These are phyloP conservation scores for Acmispon strigosus DNA, from an alignment of 306 rosid species.

Conservation along the genomic window DNA sequence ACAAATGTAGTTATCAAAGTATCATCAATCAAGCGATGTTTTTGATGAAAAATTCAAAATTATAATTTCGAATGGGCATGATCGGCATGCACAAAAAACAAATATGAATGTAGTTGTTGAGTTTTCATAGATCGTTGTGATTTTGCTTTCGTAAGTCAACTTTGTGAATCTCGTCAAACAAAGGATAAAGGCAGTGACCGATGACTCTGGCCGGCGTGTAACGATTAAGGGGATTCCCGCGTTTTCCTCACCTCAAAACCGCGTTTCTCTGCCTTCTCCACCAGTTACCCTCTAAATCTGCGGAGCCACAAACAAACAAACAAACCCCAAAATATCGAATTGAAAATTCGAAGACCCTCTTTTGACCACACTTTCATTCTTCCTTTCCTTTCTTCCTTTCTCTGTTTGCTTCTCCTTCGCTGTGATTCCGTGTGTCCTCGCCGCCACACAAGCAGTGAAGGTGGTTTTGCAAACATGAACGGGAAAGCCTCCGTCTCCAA, in stretches of 20 bases:
- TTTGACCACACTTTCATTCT: background rate
- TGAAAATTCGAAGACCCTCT: background rate
- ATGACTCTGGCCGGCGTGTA: no score
- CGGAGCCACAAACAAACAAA: slow-evolving; percentile 18
- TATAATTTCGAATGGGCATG: no score
- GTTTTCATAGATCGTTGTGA: background rate
- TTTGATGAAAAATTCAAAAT: no score
- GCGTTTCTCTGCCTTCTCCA: slow-evolving; percentile 22
- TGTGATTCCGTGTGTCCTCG: background rate
- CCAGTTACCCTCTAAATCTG: slow-evolving; percentile 31
- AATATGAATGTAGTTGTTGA: no score
- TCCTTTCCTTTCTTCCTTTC: background rate
- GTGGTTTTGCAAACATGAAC: slow-evolving; percentile 50
- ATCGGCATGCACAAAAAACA: no score
- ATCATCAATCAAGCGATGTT: no score
- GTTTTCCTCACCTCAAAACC: slow-evolving; percentile 19
- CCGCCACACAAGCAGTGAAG: slow-evolving; percentile 11
- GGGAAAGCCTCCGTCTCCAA: slow-evolving; percentile 73
- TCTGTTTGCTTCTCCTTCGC: slow-evolving; percentile 15
- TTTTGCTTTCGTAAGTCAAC: background rate
- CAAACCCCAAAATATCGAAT: background rate
- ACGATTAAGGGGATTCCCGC: slow-evolving; percentile 9
- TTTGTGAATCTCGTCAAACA: background rate
- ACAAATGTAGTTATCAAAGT: no score
- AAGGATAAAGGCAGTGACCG: background rate